Evolutionary conservation across 257 asterid species (phyloP).

Genomic region (Ocimum tenuiflorum): DNA sequence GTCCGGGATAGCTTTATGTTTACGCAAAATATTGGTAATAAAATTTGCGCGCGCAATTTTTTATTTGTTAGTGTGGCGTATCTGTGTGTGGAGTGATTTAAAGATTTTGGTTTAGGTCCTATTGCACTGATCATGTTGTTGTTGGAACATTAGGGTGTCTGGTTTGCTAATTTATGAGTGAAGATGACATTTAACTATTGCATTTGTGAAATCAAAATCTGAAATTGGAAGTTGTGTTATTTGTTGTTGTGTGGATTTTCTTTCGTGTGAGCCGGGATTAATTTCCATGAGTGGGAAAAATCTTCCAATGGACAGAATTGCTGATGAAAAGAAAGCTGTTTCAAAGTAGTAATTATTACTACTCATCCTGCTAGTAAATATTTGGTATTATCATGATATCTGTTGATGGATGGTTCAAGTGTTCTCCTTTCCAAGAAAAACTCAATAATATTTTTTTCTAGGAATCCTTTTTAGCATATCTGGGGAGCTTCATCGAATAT

Average conservation of each 20-base stretch:
- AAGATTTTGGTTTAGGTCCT: not conserved
- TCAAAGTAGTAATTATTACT: too few relatives aligned
- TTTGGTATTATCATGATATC: not conserved
- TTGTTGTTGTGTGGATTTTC: too few relatives aligned
- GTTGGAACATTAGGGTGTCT: slow-evolving; percentile 2
- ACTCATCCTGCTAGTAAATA: not conserved
- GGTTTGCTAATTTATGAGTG: not conserved
- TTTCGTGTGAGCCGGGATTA: too few relatives aligned
- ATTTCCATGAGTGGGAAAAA: too few relatives aligned
- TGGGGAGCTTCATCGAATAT: not conserved
- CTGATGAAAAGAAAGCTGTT: not conserved
- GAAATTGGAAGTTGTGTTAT: not conserved
- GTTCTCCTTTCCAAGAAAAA: not conserved
- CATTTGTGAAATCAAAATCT: not conserved
- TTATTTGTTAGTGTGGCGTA: not conserved
- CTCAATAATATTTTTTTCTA: not conserved
- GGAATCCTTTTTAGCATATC: not conserved
- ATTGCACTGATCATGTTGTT: not conserved
- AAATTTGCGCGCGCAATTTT: not conserved
- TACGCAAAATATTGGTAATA: not conserved
- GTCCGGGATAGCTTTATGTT: not conserved
- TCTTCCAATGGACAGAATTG: not conserved
- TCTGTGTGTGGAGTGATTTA: not conserved
- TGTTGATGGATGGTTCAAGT: not conserved
- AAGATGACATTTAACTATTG: not conserved